A percentile compares a stretch with the other conserved stretches of the same genome.
Evolutionary conservation across 2,329 filamentous ascomycete genomes (phyloP).

Genomic region (Colletotrichum orchidophilum): DNA sequence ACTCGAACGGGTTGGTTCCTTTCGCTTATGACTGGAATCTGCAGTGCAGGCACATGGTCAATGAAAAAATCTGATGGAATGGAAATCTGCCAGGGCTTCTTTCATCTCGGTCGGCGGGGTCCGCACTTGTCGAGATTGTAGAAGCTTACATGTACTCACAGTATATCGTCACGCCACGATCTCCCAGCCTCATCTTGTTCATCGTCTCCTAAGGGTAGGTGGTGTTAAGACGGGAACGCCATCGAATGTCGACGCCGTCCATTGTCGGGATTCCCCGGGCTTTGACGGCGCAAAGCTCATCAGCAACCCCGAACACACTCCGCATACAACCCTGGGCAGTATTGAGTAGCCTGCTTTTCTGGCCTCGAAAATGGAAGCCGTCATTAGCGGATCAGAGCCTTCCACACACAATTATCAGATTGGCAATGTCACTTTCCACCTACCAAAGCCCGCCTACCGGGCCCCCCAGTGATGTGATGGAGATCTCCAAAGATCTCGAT

Average conservation of each 20-base stretch:
- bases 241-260: constrained; percentile 1
- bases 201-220: neutral
- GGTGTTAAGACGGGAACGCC: neutral
- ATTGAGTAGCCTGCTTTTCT: constrained; percentile 4
- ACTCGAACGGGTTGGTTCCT: neutral
- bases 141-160: neutral
- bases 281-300: neutral
- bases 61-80: neutral
- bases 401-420: constrained; percentile 6
- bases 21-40: neutral
- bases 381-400: constrained; percentile 20
- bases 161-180: constrained; percentile 1
- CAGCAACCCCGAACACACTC: constrained; percentile 3
- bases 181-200: neutral
- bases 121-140: neutral
- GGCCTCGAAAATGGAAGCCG: constrained; percentile 6
- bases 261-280: constrained; percentile 7
- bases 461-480: constrained; percentile 15
- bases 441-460: neutral
- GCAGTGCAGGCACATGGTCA: neutral
- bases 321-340: constrained; percentile 4
- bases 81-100: neutral
- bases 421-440: neutral
- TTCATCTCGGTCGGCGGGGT: neutral
- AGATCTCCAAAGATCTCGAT: constrained; percentile 26